Evolutionary conservation across 257 asterid species (phyloP).

Genomic region (Capsicum pubescens): DNA sequence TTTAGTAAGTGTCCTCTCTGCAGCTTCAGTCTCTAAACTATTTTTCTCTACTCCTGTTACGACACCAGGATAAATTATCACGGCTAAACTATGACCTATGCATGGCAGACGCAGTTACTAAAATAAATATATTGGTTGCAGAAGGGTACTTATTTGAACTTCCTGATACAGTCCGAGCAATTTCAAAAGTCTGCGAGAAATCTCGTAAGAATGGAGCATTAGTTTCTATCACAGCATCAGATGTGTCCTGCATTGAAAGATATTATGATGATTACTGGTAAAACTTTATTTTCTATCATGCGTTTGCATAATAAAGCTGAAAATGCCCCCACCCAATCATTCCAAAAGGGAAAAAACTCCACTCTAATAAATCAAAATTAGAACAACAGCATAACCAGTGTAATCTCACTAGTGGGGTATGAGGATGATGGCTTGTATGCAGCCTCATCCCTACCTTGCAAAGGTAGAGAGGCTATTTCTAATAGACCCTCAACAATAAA

Average conservation of each 20-base stretch:
- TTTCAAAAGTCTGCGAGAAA: constrained; percentile 82
- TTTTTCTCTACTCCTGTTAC: constrained; percentile 32
- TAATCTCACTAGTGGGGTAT: no score
- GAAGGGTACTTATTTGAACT: constrained; percentile 97
- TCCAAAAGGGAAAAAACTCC: no score
- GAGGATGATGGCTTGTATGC: no score
- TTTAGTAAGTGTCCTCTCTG: not conserved
- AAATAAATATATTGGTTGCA: constrained; percentile 78
- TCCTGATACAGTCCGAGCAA: constrained; percentile 87
- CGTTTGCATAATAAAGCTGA: not conserved
- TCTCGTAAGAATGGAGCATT: constrained; percentile 88
- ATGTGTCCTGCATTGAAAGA: constrained; percentile 87
- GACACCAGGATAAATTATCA: constrained; percentile 84
- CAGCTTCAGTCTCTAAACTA: not conserved
- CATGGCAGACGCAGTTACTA: constrained; percentile 72
- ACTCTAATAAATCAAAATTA: no score
- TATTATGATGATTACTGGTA: constrained; percentile 97
- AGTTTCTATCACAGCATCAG: constrained; percentile 96
- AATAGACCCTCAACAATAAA: not conserved
- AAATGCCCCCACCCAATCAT: no score
- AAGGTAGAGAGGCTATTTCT: no score
- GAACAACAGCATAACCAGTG: no score
- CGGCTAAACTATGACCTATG: constrained; percentile 67
- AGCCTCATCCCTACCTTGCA: no score
- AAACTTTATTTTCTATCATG: constrained; percentile 2